Percentiles rank a stretch among this genome's conserved stretches.
phyloP scores from a whole-genome alignment of 345 rosid genomes.

The Eucalyptus tenuipes region DNA sequence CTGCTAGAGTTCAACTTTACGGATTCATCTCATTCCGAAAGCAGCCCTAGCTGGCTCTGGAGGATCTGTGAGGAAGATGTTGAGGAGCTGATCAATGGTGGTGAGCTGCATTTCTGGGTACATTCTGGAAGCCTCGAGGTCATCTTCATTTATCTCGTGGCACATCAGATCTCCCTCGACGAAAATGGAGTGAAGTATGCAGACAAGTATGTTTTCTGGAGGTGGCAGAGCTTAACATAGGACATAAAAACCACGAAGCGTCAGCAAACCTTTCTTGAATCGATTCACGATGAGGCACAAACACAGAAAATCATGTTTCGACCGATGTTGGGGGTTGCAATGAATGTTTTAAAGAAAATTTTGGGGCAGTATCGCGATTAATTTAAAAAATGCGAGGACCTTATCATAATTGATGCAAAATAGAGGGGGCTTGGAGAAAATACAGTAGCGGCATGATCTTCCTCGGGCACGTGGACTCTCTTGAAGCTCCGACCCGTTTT shows the following conservation, averaged over 20 bases:
- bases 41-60: constrained; percentile 3
- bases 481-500: constrained; percentile 18
- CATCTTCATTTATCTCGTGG: not conserved
- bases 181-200: not conserved
- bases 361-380: not conserved
- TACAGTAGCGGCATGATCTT: not conserved
- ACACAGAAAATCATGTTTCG: not conserved
- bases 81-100: constrained; percentile 7
- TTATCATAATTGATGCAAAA: not conserved
- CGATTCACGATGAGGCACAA: not conserved
- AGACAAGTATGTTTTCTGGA: constrained; percentile 6
- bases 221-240: constrained; percentile 1
- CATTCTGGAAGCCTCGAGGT: constrained; percentile 7
- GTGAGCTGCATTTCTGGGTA: constrained; percentile 5
- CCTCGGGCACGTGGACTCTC: constrained; percentile 4
- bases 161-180: not conserved
- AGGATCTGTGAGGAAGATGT: constrained; percentile 7
- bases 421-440: not conserved
- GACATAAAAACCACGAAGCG: not conserved
- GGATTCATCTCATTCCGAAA: not conserved
- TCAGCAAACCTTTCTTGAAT: too few species aligned
- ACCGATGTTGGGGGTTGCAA: too few species aligned
- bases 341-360: not conserved
- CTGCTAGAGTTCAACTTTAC: not conserved
- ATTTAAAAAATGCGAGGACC: not conserved